Base-by-base conservation (phyloP, 176 grass and related monocot genomes). In the Avena sativa region DNA sequence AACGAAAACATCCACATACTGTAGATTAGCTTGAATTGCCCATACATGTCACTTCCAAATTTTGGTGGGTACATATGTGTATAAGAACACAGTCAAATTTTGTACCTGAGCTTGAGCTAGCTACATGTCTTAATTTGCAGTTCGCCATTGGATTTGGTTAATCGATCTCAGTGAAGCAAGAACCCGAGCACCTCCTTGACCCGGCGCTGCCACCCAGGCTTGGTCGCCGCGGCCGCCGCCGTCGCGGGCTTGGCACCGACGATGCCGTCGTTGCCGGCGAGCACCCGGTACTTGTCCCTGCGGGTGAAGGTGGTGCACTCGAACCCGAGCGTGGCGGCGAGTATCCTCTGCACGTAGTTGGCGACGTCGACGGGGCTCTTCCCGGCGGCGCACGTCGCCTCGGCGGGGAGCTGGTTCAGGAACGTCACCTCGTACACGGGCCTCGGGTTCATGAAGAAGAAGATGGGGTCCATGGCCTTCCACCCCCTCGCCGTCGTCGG, bases 391-490 rank as follows among this genome's bases (percentile, higher is more conserved):
- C 97, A 98, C 10, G 92, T 99, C 4, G 86, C 92, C 79, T 99
- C 94, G 43, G 62, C 79, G 15, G 92, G 94, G 28, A 99, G 90
- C 83, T 99, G 97, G 85, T 90, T 91, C 5, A 99, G 87, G 71
- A 99, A 99, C 8, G 90, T 99, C 19, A 99, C 90, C 92, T 99
- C 92, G 65, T 99, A 99, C 8, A 96, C 87, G 0, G 97, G 97
- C 38, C 92, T 71, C 8, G 94, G 94, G 79, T 99, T 95, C 97
- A 99, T 99, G 92, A 99, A 99, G 94, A 99, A 96, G 90, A 96
- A 99, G 74, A 99, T 94, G 5, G 97, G 97, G 60, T 99, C 97
- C 97, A 99, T 99, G 85, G 94, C 94, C 85, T 99, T 99, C 83
- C 90, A 99, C 25, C 94, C 94, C 25, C 94, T 80, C 53, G 97